Percentiles rank a stretch among this genome's conserved stretches.
These are phyloP conservation scores for Saccharomycopsis vini DNA, from an alignment of 805 yeast genomes.

Conservation along the genomic window DNA sequence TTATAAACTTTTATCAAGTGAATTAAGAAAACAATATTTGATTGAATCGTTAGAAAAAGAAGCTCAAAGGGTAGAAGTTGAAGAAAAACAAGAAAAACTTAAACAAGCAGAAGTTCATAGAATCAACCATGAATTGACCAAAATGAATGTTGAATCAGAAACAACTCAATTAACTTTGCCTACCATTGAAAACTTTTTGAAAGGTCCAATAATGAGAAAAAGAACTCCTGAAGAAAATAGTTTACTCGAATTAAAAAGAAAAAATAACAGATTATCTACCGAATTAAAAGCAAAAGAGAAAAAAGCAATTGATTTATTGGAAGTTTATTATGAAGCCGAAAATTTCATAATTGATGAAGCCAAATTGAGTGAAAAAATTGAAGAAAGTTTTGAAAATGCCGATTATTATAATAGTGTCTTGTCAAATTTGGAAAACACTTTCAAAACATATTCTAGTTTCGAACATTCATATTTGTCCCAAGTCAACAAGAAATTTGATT, in stretches of 20 bases:
- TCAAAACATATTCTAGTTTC: constrained; percentile 2
- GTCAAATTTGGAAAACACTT: constrained; percentile 1
- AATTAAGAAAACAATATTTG: constrained; percentile 64
- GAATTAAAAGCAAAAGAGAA: constrained; percentile 45
- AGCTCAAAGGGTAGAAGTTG: constrained; percentile 28
- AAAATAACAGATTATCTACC: constrained; percentile 51
- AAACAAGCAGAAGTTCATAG: constrained; percentile 23
- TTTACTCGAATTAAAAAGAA: constrained; percentile 48
- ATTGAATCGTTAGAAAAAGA: constrained; percentile 52
- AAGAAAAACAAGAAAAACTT: constrained; percentile 25
- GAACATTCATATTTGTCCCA: constrained; percentile 7
- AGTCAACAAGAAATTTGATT: constrained; percentile 13
- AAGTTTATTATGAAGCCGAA: constrained; percentile 61
- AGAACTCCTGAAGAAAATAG: constrained; percentile 65
- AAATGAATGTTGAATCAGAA: constrained; percentile 31
- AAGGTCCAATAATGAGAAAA: constrained; percentile 62
- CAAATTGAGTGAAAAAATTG: constrained; percentile 49
- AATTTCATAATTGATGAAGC: constrained; percentile 67
- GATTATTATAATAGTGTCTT: constrained; percentile 8
- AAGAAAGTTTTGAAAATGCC: constrained; percentile 36
- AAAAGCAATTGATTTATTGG: constrained; percentile 50
- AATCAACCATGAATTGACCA: constrained; percentile 24
- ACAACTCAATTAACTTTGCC: constrained; percentile 60
- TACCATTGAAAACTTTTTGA: constrained; percentile 57
- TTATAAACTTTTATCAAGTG: constrained; percentile 45